Percentiles rank a stretch among this genome's conserved stretches.
phyloP scores from a whole-genome alignment of 1,139 yeast genomes.

The Pichia sp. region DNA sequence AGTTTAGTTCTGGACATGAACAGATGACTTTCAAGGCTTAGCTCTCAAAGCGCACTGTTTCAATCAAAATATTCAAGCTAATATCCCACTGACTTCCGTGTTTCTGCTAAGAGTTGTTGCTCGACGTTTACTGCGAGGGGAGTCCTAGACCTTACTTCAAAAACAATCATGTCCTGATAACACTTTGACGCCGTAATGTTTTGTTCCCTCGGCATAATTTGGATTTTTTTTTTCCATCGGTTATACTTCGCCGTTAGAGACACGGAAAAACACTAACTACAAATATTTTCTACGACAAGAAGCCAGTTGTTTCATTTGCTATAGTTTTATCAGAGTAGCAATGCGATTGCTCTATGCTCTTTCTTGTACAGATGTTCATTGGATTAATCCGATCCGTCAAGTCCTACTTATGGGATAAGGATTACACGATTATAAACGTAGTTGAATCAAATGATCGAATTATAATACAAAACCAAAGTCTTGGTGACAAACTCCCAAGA shows the following conservation, averaged over 20 bases:
- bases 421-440: background rate
- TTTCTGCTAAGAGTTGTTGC: background rate
- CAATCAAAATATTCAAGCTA: too few species aligned
- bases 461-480: constrained; percentile 69
- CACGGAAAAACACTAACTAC: background rate
- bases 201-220: background rate
- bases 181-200: background rate
- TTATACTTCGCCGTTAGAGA: background rate
- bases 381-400: background rate
- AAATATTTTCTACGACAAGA: too few species aligned
- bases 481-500: constrained; percentile 93
- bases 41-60: background rate
- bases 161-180: background rate
- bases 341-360: too few species aligned
- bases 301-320: background rate
- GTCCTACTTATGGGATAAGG: background rate
- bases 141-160: background rate
- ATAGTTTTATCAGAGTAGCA: background rate
- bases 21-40: background rate
- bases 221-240: background rate
- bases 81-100: background rate
- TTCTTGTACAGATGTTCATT: background rate
- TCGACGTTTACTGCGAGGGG: background rate
- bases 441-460: constrained; percentile 36
- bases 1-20: background rate